Conservation (phyloP, 495 filamentous ascomycete genomes). For the Tuber umbilicatum region DNA sequence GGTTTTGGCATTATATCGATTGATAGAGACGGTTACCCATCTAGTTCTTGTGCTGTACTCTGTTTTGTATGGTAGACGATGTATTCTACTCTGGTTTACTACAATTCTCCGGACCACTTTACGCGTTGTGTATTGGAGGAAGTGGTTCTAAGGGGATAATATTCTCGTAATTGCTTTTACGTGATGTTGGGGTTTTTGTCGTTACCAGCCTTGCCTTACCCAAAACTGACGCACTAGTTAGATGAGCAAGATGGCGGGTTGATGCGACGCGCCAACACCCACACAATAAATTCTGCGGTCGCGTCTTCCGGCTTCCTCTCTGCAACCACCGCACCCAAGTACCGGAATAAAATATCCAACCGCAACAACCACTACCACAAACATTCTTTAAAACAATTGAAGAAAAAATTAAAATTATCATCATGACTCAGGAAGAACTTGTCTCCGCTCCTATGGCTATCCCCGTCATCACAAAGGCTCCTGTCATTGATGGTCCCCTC, state of each 20-base stretch:
- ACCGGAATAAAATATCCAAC: background rate
- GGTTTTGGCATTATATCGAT: background rate
- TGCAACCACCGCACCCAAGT: background rate
- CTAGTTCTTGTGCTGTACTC: background rate
- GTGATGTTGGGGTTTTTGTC: slow-evolving; percentile 1
- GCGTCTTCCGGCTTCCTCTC: background rate
- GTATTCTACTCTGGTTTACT: background rate
- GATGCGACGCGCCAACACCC: background rate
- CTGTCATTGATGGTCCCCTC: background rate
- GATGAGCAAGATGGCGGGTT: background rate
- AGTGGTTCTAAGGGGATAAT: background rate
- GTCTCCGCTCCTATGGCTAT: background rate
- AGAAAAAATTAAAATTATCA: slow-evolving; percentile 3
- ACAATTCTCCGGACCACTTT: background rate
- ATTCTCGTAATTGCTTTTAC: background rate
- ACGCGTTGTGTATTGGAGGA: background rate
- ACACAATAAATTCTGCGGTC: background rate
- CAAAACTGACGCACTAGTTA: background rate
- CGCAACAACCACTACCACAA: background rate
- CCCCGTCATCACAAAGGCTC: background rate
- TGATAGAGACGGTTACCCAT: background rate
- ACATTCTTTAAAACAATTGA: background rate
- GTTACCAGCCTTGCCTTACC: background rate
- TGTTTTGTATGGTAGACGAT: background rate
- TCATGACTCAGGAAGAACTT: background rate